Evolutionary conservation across 2,329 filamentous ascomycete genomes (phyloP).

Genomic region (Botrytis squamosa): DNA sequence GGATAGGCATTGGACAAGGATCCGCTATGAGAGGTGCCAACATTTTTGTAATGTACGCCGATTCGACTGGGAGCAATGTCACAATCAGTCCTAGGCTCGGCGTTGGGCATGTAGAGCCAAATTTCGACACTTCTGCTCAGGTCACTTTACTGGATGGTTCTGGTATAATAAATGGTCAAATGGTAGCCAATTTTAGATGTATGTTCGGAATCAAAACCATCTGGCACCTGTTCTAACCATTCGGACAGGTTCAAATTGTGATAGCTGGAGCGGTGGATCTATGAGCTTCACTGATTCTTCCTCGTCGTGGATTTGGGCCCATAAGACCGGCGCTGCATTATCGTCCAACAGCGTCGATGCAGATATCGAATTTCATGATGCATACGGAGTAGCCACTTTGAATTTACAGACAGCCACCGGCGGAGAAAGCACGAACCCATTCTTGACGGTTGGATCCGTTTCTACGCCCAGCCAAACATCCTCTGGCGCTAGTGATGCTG

Average conservation of each 20-base stretch:
- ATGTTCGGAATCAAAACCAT: constrained; percentile 26
- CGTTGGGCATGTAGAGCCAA: constrained; percentile 46
- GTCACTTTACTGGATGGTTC: constrained; percentile 53
- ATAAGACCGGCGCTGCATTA: constrained; percentile 47
- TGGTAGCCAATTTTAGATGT: constrained; percentile 58
- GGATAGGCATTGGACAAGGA: constrained; percentile 57
- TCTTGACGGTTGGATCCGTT: constrained; percentile 21
- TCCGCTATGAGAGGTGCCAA: constrained; percentile 52
- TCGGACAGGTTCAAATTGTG: constrained; percentile 48
- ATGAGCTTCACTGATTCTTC: constrained; percentile 48
- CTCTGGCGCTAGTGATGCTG: constrained; percentile 4
- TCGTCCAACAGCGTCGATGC: constrained; percentile 47
- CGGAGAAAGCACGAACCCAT: constrained; percentile 41
- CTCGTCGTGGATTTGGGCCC: constrained; percentile 53
- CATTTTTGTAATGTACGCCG: constrained; percentile 60
- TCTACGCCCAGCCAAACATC: constrained; percentile 2
- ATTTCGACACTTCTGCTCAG: constrained; percentile 43
- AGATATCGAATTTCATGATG: constrained; percentile 47
- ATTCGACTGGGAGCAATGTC: constrained; percentile 51
- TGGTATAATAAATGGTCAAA: constrained; percentile 50
- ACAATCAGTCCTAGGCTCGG: constrained; percentile 54
- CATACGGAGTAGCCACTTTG: constrained; percentile 45
- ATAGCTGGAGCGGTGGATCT: constrained; percentile 51
- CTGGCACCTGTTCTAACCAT: constrained; percentile 15
- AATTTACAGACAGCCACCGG: constrained; percentile 51